A percentile compares a stretch with the other conserved stretches of the same genome.
phyloP scores from a whole-genome alignment of 805 yeast genomes.

The Pichia paraexigua region DNA sequence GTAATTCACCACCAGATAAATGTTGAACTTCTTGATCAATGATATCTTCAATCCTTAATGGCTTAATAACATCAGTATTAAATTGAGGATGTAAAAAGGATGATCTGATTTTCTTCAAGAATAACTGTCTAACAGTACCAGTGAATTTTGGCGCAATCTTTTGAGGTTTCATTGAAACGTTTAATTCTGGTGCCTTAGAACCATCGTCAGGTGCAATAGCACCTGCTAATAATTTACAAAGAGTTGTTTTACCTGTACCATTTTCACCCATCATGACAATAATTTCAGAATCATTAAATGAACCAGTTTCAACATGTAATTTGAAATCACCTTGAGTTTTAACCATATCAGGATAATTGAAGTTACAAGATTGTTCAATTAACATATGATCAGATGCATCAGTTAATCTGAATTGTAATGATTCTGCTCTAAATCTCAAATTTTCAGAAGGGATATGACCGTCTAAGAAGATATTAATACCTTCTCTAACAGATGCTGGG shows the following conservation, averaged over 20 bases:
- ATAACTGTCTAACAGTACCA: slow-evolving; percentile 96
- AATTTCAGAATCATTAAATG: slow-evolving; percentile 92
- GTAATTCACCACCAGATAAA: slow-evolving; percentile 98
- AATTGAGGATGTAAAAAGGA: slow-evolving; percentile 93
- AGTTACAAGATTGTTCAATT: slow-evolving; percentile 72
- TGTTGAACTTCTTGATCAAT: slow-evolving; percentile 97
- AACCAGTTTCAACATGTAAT: slow-evolving; percentile 75
- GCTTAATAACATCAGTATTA: slow-evolving; percentile 96
- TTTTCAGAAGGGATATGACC: slow-evolving; percentile 98
- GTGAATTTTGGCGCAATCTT: slow-evolving; percentile 98
- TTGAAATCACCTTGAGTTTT: slow-evolving; percentile 97
- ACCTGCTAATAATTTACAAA: slow-evolving; percentile 93
- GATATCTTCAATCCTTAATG: slow-evolving; percentile 85
- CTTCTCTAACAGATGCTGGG: slow-evolving; percentile 97
- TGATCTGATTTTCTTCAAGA: slow-evolving; percentile 93
- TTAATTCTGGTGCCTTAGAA: slow-evolving; percentile 72
- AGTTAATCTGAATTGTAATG: slow-evolving; percentile 84
- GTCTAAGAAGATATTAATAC: slow-evolving; percentile 95
- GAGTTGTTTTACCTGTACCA: slow-evolving; percentile 99
- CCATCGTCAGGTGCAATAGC: slow-evolving; percentile 82
- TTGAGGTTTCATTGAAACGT: slow-evolving; percentile 97
- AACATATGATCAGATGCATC: slow-evolving; percentile 79
- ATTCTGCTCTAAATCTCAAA: slow-evolving; percentile 92
- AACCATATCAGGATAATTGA: slow-evolving; percentile 67
- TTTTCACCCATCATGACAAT: slow-evolving; percentile 99